Conservation (phyloP, 345 rosid species). For the Linum trigynum region DNA sequence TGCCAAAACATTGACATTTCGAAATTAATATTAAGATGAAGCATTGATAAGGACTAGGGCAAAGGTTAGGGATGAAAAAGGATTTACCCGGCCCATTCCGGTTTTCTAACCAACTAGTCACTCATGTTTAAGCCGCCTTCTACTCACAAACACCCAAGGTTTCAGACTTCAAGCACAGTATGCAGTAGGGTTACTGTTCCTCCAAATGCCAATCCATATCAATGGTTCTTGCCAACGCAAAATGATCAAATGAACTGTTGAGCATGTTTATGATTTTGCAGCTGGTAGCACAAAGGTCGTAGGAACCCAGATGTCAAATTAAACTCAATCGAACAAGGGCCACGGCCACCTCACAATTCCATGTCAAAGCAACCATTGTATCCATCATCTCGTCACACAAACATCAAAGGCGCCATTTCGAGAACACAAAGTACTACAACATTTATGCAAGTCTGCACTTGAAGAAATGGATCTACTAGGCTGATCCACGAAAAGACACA, state of each 20-base stretch:
- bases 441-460: constrained; percentile 32
- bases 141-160: constrained; percentile 20
- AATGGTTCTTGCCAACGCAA: constrained; percentile 13
- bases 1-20: constrained; percentile 40
- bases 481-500: constrained; percentile 24
- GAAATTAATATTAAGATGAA: constrained; percentile 26
- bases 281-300: constrained; percentile 20
- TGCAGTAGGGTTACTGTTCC: constrained; percentile 8
- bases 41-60: constrained; percentile 20
- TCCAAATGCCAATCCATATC: constrained; percentile 27
- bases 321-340: constrained; percentile 33
- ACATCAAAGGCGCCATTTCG: constrained; percentile 34
- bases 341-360: constrained; percentile 23
- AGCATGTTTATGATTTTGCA: constrained; percentile 17
- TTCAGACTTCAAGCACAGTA: constrained; percentile 10
- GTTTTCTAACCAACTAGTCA: constrained; percentile 26
- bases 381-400: constrained; percentile 25
- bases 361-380: constrained; percentile 40
- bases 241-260: constrained; percentile 9
- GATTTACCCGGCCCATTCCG: constrained; percentile 39
- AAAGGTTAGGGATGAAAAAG: constrained; percentile 15
- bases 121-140: constrained; percentile 22
- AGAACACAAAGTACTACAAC: constrained; percentile 32
- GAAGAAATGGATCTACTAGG: constrained; percentile 27
- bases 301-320: constrained; percentile 25